Percentiles rank a stretch among this genome's conserved stretches.
These are phyloP conservation scores for Yamadazyma sp. DNA, from an alignment of 1,139 yeast species.

Conservation along the genomic window DNA sequence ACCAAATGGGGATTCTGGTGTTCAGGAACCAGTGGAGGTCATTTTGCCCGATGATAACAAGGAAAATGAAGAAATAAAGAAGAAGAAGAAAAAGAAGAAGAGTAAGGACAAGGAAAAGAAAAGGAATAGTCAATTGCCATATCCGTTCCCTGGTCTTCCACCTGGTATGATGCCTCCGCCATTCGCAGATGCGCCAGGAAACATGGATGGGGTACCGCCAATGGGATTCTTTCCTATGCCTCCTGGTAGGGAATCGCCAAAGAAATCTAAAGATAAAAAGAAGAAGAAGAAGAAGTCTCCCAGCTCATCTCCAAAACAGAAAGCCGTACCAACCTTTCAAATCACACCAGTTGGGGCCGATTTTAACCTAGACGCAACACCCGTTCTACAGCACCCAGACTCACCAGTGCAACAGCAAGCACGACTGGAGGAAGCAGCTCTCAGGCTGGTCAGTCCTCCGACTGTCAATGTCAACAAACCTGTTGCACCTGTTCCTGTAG, in stretches of 20 bases:
- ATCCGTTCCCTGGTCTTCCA: slow-evolving; percentile 18
- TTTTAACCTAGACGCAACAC: slow-evolving; percentile 5
- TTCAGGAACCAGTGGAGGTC: neutral
- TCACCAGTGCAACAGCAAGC: neutral
- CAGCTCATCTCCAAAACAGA: slow-evolving; percentile 12
- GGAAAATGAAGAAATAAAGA: slow-evolving; percentile 16
- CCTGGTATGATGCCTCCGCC: slow-evolving; percentile 19
- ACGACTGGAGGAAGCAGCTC: neutral
- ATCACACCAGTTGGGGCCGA: slow-evolving; percentile 14
- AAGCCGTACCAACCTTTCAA: slow-evolving; percentile 13
- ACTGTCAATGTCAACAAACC: neutral
- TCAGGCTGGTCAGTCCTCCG: neutral
- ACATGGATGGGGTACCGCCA: slow-evolving; percentile 15
- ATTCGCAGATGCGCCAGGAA: slow-evolving; percentile 12
- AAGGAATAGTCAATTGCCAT: slow-evolving; percentile 10
- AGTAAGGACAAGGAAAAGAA: slow-evolving; percentile 14
- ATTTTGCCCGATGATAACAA: slow-evolving; percentile 12
- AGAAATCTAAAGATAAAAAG: slow-evolving; percentile 12
- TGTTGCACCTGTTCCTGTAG: too few species aligned
- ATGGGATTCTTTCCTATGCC: slow-evolving; percentile 20
- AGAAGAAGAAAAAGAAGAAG: slow-evolving; percentile 17
- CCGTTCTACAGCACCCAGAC: slow-evolving; percentile 1
- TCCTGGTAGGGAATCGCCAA: slow-evolving; percentile 17
- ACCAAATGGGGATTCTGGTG: neutral
- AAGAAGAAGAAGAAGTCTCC: slow-evolving; percentile 16